These are phyloP conservation scores for Ramularia collo-cygni DNA, from an alignment of 2,329 filamentous ascomycete genomes.

Conservation along the genomic window DNA sequence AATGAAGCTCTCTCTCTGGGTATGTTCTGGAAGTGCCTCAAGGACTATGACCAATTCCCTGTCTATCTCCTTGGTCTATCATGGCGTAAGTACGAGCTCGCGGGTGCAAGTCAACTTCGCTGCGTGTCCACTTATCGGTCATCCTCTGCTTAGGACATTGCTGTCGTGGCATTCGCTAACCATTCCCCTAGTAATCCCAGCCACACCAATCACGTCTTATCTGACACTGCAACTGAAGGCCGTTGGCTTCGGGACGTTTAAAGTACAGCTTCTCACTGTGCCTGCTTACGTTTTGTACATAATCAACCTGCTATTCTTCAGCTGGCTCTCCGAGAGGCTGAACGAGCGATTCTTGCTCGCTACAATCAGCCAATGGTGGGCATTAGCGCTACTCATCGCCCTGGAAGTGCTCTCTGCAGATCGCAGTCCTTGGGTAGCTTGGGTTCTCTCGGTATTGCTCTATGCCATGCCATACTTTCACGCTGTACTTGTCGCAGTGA, in stretches of 20 bases:
- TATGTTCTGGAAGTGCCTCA: slow-evolving; percentile 45
- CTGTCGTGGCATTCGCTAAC: too few species aligned
- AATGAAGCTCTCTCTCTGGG: slow-evolving; percentile 30
- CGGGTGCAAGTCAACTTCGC: too few species aligned
- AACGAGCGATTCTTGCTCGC: slow-evolving; percentile 47
- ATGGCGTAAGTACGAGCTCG: too few species aligned
- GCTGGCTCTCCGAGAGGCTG: slow-evolving; percentile 44
- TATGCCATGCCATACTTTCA: slow-evolving; percentile 41
- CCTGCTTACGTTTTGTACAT: slow-evolving; percentile 45
- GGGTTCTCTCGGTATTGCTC: slow-evolving; percentile 33
- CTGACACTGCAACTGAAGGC: slow-evolving; percentile 35
- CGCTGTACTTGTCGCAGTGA: slow-evolving; percentile 55
- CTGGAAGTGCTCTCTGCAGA: slow-evolving; percentile 30
- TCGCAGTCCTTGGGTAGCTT: slow-evolving; percentile 32
- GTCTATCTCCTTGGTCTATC: slow-evolving; percentile 49
- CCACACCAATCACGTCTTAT: slow-evolving; percentile 33
- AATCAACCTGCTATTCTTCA: slow-evolving; percentile 43
- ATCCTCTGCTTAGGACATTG: background rate
- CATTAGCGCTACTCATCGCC: slow-evolving; percentile 35
- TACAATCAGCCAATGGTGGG: slow-evolving; percentile 36
- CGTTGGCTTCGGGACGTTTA: slow-evolving; percentile 36
- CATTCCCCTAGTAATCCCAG: slow-evolving; percentile 19
- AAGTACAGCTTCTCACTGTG: slow-evolving; percentile 37
- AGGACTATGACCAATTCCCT: slow-evolving; percentile 53
- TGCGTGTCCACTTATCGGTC: too few species aligned